Evolutionary conservation across 306 rosid genomes (phyloP), one percentile per base, ranked within the genome.

Genomic region (Malus orientalis): DNA sequence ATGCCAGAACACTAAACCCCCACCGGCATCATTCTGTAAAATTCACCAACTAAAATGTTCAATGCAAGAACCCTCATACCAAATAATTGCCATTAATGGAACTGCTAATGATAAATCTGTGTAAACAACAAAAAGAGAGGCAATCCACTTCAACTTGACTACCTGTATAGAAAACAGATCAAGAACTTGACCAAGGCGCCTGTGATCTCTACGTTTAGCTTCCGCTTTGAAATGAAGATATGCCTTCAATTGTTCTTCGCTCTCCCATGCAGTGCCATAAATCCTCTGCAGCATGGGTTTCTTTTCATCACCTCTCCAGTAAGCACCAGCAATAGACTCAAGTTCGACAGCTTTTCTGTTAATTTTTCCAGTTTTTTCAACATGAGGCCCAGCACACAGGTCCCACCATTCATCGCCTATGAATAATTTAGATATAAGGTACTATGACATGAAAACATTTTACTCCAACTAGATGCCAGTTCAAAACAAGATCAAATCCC

Each of bases 211-310:
- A 29, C 99, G 97, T 80, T 86, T 95, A 76, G 99, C 99, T 81
- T 95, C 99, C 83, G 85, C 97, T 83, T 95, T 95, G 85, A 95
- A 95, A 85, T 90, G 91, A 87, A 91, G 81, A 82, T 90, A 92
- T 67, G 93, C 96, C 87, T 90, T 91, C 80, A 95, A 68, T 76
- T 95, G 99, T 59, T 91, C 90, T 85, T 89, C 99, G 19, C 78
- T 91, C 88, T 90, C 97, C 99, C 99, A 95, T 71, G 99, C 99
- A 66, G 99, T 95, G 63, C 99, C 99, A 53, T 92, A 95, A 76
- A 95, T 91, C 83, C 99, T 87, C 84, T 95, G 99, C 80, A 95
- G 79, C 99, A 95, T 92, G 19, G 87, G 97, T 77, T 91, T 92
- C 83, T 82, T 95, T 84, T 86, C 97, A 84, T 95, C 97, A 75